Conservation (phyloP, 352 stramenopile species). For the Saprolegnia parasitica region DNA sequence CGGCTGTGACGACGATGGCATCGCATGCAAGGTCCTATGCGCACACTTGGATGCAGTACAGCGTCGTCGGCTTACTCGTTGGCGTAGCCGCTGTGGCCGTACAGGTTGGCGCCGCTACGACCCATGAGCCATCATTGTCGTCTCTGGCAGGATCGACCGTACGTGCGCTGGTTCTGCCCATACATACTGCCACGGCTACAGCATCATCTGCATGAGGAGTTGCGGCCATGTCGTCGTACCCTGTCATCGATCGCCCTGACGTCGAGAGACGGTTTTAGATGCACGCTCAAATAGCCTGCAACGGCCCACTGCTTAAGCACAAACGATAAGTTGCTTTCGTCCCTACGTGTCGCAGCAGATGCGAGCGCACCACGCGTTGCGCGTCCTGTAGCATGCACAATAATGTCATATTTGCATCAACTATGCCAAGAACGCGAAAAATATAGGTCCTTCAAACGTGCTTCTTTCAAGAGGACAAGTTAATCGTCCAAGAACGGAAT, state of each 20-base stretch:
- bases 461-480: neutral
- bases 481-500: conserved; percentile 47
- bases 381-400: no score
- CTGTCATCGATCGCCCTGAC: neutral
- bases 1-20: neutral
- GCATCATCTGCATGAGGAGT: neutral
- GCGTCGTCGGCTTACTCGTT: neutral
- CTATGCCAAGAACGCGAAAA: neutral
- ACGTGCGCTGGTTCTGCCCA: conserved; percentile 7
- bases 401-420: neutral
- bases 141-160: neutral
- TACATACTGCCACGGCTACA: neutral
- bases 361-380: no score
- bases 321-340: no score
- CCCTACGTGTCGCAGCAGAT: no score
- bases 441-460: neutral
- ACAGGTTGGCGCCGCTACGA: conserved; percentile 1
- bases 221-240: neutral
- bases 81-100: neutral
- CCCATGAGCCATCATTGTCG: neutral
- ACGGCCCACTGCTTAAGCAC: no score
- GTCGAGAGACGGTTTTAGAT: no score
- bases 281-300: no score
- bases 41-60: neutral
- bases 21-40: neutral